A percentile compares a stretch with the other conserved stretches of the same genome.
Evolutionary conservation across 306 rosid genomes (phyloP).

Genomic region (Prosopis cineraria): DNA sequence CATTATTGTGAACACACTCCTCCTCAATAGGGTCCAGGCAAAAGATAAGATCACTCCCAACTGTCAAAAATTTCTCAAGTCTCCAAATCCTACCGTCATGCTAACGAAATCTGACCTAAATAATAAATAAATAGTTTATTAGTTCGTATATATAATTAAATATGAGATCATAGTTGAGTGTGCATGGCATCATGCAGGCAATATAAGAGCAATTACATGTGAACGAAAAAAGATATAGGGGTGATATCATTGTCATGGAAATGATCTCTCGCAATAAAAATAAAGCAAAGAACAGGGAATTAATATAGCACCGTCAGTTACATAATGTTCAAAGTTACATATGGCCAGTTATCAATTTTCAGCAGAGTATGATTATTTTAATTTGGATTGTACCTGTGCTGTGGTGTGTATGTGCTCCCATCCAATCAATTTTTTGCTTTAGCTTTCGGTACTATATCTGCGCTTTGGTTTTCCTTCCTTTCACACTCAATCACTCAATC

Average conservation of each 20-base stretch:
- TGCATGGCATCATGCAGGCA: slow-evolving; percentile 35
- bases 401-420: not conserved
- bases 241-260: not conserved
- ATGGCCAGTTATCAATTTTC: not conserved
- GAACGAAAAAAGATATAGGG: not conserved
- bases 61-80: not conserved
- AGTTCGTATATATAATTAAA: not conserved
- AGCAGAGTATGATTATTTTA: not conserved
- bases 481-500: not conserved
- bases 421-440: not conserved
- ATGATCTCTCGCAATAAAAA: not conserved
- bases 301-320: not conserved
- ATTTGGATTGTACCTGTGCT: not conserved
- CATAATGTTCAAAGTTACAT: not conserved
- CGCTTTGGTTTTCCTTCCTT: not conserved
- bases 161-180: slow-evolving; percentile 42
- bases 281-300: not conserved
- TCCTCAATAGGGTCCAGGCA: not conserved
- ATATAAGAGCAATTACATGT: not conserved
- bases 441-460: not conserved
- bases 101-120: not conserved
- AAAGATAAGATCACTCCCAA: not conserved
- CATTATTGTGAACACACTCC: too few relatives aligned
- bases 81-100: not conserved
- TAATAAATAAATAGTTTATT: not conserved